phyloP scores from a whole-genome alignment of 2,329 filamentous ascomycete genomes.

The Delphinella strobiligena region DNA sequence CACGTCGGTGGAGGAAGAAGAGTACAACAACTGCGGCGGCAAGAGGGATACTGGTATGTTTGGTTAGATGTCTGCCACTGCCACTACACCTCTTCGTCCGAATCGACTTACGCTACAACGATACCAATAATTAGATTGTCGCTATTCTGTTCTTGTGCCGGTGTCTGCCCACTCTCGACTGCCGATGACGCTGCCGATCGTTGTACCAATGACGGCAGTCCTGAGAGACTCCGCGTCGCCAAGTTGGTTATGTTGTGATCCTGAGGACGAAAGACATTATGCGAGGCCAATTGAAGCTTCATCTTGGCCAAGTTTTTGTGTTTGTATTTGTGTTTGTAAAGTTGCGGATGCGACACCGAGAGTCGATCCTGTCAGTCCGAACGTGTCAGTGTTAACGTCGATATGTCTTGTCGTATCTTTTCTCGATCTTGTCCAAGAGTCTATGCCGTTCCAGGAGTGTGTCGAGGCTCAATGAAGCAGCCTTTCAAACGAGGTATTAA shows the following conservation, averaged over 20 bases:
- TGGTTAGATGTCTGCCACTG: not conserved
- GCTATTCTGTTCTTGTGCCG: conserved; percentile 13
- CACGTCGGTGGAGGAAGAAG: conserved; percentile 67
- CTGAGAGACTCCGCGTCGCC: not conserved
- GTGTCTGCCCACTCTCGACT: conserved; percentile 17
- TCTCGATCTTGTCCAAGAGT: too few relatives aligned
- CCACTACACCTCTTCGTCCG: not conserved
- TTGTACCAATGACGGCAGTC: not conserved
- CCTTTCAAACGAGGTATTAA: not conserved
- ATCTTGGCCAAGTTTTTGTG: too few relatives aligned
- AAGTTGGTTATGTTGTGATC: not conserved
- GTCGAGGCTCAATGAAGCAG: not conserved
- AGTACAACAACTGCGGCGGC: conserved; percentile 54
- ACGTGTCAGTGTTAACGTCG: too few relatives aligned
- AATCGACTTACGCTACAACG: conserved; percentile 20
- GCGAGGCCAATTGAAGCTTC: not conserved
- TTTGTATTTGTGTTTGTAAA: too few relatives aligned
- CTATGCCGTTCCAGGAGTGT: not conserved
- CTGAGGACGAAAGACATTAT: not conserved
- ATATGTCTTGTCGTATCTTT: too few relatives aligned
- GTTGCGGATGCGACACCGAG: too few relatives aligned
- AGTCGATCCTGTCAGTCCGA: too few relatives aligned
- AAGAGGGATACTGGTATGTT: conserved; percentile 56
- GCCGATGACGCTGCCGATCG: not conserved
- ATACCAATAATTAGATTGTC: conserved; percentile 22